phyloP scores from a whole-genome alignment of 805 yeast species.

The Schizosaccharomyces japonicus region DNA sequence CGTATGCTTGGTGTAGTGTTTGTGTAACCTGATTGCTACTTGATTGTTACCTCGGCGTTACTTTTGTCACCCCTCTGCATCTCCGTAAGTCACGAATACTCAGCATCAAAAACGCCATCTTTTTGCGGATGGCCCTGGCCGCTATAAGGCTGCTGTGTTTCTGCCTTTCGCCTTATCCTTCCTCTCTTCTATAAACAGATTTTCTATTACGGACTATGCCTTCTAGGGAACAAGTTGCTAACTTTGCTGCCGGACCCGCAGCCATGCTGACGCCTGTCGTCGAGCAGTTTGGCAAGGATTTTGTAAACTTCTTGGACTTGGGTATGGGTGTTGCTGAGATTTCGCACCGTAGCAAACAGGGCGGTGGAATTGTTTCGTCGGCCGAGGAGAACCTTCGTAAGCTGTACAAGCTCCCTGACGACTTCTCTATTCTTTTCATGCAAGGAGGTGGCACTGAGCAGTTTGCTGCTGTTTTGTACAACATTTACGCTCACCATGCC shows the following conservation, averaged over 20 bases:
- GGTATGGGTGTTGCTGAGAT: constrained; percentile 89
- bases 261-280: constrained; percentile 61
- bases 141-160: too few relatives aligned
- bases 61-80: too few relatives aligned
- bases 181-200: too few relatives aligned
- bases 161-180: too few relatives aligned
- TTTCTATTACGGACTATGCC: not conserved
- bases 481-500: constrained; percentile 51
- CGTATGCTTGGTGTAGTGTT: too few relatives aligned
- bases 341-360: constrained; percentile 79
- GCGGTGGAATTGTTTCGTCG: constrained; percentile 47
- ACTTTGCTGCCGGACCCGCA: constrained; percentile 99
- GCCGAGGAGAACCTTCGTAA: constrained; percentile 45
- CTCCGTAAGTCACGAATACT: too few relatives aligned
- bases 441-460: constrained; percentile 98
- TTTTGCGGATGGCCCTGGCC: too few relatives aligned
- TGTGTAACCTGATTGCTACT: too few relatives aligned
- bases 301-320: constrained; percentile 40
- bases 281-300: constrained; percentile 67
- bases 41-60: too few relatives aligned
- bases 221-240: constrained; percentile 12
- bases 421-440: constrained; percentile 80
- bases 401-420: constrained; percentile 57
- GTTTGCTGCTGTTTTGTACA: constrained; percentile 67
- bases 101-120: too few relatives aligned